These are phyloP conservation scores for Blastobotrys aristatus DNA, from an alignment of 1,139 yeast genomes.

Conservation along the genomic window DNA sequence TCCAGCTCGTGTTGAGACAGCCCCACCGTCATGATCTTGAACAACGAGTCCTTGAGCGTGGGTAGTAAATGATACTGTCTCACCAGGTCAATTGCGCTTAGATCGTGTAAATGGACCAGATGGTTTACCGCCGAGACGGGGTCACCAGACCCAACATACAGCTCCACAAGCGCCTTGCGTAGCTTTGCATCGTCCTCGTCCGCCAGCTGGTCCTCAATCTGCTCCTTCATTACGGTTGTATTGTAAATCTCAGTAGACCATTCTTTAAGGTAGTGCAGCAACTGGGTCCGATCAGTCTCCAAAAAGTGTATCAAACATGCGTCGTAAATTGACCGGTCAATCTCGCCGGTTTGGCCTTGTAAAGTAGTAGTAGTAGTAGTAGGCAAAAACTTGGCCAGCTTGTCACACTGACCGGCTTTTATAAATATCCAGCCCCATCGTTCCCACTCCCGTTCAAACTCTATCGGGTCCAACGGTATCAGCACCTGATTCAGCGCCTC, in stretches of 20 bases:
- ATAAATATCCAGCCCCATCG: slow-evolving; percentile 56
- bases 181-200: slow-evolving; percentile 32
- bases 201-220: slow-evolving; percentile 43
- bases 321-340: slow-evolving; percentile 46
- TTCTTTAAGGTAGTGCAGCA: slow-evolving; percentile 39
- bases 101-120: slow-evolving; percentile 51
- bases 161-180: slow-evolving; percentile 48
- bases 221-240: slow-evolving; percentile 40
- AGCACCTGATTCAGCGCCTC: slow-evolving; percentile 45
- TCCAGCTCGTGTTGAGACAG: slow-evolving; percentile 38
- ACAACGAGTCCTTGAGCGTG: slow-evolving; percentile 45
- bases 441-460: slow-evolving; percentile 51
- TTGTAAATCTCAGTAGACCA: slow-evolving; percentile 65
- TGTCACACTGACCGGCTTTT: slow-evolving; percentile 43
- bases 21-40: slow-evolving; percentile 48
- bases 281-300: slow-evolving; percentile 34
- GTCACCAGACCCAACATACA: slow-evolving; percentile 55
- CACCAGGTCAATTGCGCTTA: slow-evolving; percentile 52
- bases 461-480: slow-evolving; percentile 25
- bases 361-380: slow-evolving; percentile 15
- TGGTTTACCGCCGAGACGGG: slow-evolving; percentile 61
- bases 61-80: slow-evolving; percentile 57
- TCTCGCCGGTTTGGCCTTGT: slow-evolving; percentile 34
- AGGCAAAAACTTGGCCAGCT: slow-evolving; percentile 54
- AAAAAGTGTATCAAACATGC: slow-evolving; percentile 50